These are phyloP conservation scores for Fusarium mangiferae DNA, from an alignment of 2,329 filamentous ascomycete genomes.

Conservation along the genomic window DNA sequence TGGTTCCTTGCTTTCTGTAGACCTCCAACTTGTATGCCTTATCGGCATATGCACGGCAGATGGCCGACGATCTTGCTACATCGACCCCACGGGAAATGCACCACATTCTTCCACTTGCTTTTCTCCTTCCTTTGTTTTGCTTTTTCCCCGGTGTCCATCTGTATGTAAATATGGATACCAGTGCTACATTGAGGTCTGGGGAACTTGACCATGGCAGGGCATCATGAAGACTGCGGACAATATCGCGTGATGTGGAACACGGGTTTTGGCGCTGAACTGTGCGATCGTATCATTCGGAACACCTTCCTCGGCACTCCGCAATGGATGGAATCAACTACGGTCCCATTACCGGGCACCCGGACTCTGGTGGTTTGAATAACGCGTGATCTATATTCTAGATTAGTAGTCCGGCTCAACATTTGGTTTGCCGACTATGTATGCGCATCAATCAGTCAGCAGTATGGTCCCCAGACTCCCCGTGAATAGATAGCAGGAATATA, in stretches of 20 bases:
- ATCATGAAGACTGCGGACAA: not conserved
- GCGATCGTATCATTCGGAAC: constrained; percentile 34
- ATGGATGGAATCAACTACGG: not conserved
- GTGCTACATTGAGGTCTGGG: constrained; percentile 21
- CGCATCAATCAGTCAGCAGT: not conserved
- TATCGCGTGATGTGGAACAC: constrained; percentile 36
- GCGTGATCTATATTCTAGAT: constrained; percentile 30
- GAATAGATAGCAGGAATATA: not conserved
- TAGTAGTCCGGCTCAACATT: constrained; percentile 4
- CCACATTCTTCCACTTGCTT: not conserved
- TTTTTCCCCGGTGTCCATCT: constrained; percentile 4
- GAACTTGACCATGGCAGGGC: constrained; percentile 2
- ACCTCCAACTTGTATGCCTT: constrained; percentile 35
- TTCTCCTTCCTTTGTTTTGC: constrained; percentile 14
- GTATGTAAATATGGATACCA: not conserved
- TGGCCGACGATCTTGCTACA: constrained; percentile 43
- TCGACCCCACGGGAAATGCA: constrained; percentile 30
- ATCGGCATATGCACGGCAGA: constrained; percentile 46
- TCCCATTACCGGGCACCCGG: not conserved
- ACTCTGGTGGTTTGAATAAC: constrained; percentile 25
- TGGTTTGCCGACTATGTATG: constrained; percentile 3
- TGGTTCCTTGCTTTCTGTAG: constrained; percentile 17
- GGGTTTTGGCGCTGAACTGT: constrained; percentile 12
- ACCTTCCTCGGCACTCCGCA: constrained; percentile 37
- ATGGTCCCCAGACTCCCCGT: constrained; percentile 11